Base-by-base conservation (phyloP, 2,329 filamentous ascomycete genomes). In the Fusarium sp. region DNA sequence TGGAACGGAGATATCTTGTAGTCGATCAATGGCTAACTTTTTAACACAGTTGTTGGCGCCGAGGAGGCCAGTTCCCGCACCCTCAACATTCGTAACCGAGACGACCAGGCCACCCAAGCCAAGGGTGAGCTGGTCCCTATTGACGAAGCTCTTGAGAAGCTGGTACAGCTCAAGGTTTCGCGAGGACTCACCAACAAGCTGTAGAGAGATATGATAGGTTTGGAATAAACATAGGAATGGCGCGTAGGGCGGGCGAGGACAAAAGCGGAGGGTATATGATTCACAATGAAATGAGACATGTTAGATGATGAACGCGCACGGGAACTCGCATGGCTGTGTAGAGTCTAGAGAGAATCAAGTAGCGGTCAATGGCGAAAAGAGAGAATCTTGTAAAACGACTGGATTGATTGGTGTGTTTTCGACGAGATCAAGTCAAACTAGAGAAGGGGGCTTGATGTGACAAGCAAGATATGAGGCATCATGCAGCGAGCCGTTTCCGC, bases 61-160 rank as follows among this genome's bases (percentile, higher is more conserved):
- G 83, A 88, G 74, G 88, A 89, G 77, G 84, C 83, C 79, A 82
- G 85, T 68, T 85, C 83, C 50, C 81, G 85, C 70, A 83, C 86
- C 65, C 84, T 90, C 74, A 89, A 88, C 75, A 85, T 89, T 60
- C 85, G 88, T 57, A 88, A 88, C 79, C 83, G 87, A 69, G 87
- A 89, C 71, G 86, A 89, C 77, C 86, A 86, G 48, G 84, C 83
- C 54, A 87, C 84, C 52, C 87, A 90, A 77, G 83, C 83, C 72
- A 84, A 87, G 75, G 87, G 87, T 68, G 86, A 87, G 74, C 83
- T 88, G 43, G 79, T 89, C 47, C 79, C 83, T 20, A 77, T 89
- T 50, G 78, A 86, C 40, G 84, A 87, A 72, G 87, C 86, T 7
- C 77, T 89, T 43, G 80, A 85, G 69, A 86, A 87, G 76, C 80